These are phyloP conservation scores for Arctostaphylos glauca DNA, from an alignment of 148 eudicot genomes.

Conservation along the genomic window DNA sequence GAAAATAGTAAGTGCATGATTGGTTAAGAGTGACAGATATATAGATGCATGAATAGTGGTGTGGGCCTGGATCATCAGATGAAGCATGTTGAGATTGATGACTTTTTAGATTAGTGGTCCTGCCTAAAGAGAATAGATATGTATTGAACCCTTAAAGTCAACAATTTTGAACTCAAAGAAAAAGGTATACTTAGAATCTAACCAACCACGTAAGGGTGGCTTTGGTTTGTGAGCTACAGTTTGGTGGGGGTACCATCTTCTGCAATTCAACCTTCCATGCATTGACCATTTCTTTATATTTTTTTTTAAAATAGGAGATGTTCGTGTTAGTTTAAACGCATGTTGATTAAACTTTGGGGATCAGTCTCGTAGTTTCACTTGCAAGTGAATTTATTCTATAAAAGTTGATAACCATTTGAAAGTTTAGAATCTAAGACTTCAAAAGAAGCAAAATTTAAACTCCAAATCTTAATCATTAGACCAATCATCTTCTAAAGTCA, in stretches of 20 bases:
- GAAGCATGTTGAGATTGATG: background rate
- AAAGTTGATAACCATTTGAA: too few species aligned
- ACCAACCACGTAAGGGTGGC: background rate
- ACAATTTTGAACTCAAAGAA: background rate
- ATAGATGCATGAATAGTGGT: background rate
- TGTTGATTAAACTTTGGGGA: too few species aligned
- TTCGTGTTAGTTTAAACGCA: too few species aligned
- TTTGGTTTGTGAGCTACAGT: background rate
- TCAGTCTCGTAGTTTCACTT: too few species aligned
- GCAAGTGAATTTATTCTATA: too few species aligned
- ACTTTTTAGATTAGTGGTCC: slow-evolving; percentile 7
- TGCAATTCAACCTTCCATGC: background rate
- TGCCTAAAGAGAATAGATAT: background rate
- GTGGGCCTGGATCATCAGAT: background rate
- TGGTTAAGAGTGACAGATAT: background rate
- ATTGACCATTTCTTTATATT: too few species aligned
- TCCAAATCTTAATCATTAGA: too few species aligned
- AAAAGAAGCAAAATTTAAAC: too few species aligned
- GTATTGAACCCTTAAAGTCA: background rate
- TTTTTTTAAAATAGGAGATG: too few species aligned
- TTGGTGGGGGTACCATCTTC: slow-evolving; percentile 3
- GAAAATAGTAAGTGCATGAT: background rate
- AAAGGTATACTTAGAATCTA: slow-evolving; percentile 2
- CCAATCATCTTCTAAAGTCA: too few species aligned
- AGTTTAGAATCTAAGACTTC: too few species aligned